Percentiles rank a stretch among this genome's conserved stretches.
Conservation (phyloP, 2,329 filamentous ascomycete species). For the Alternaria sp. region DNA sequence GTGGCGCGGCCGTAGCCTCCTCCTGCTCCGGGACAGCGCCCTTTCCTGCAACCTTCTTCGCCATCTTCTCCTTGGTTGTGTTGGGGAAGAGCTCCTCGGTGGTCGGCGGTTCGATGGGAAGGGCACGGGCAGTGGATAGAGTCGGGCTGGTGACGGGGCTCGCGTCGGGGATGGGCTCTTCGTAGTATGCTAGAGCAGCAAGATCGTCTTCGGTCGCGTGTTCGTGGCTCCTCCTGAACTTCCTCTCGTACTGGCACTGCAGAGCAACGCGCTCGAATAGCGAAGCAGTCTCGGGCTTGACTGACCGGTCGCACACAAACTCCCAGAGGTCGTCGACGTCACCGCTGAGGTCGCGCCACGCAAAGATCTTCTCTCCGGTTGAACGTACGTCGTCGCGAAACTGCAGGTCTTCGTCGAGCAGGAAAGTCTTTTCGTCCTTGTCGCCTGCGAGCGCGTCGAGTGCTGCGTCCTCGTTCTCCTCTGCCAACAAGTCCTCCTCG, state of each 20-base stretch:
- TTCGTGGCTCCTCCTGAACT: constrained; percentile 82
- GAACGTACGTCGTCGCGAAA: constrained; percentile 86
- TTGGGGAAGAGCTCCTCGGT: constrained; percentile 49
- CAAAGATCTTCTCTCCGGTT: constrained; percentile 83
- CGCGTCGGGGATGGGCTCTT: constrained; percentile 67
- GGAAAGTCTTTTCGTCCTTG: constrained; percentile 95
- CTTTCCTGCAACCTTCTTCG: constrained; percentile 50
- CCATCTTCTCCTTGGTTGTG: constrained; percentile 53
- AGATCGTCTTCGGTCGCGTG: constrained; percentile 85
- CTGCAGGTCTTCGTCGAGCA: constrained; percentile 90
- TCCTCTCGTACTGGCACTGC: constrained; percentile 97
- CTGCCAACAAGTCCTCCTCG: constrained; percentile 88
- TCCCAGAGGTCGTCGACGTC: constrained; percentile 97
- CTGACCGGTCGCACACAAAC: constrained; percentile 87
- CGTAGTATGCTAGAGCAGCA: constrained; percentile 80
- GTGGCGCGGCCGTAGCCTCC: constrained; percentile 67
- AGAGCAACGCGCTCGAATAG: constrained; percentile 84
- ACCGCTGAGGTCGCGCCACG: constrained; percentile 94
- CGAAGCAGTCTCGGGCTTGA: constrained; percentile 74
- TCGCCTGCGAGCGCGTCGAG: constrained; percentile 78
- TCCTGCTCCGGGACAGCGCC: constrained; percentile 44
- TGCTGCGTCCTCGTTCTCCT: constrained; percentile 85
- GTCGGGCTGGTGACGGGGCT: constrained; percentile 64
- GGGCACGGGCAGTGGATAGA: constrained; percentile 45
- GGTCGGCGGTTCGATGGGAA: constrained; percentile 41